Percentiles rank a stretch among this genome's conserved stretches.
phyloP scores from a whole-genome alignment of 1,284 basidiomycete species.

The Takashimella tepidaria region DNA sequence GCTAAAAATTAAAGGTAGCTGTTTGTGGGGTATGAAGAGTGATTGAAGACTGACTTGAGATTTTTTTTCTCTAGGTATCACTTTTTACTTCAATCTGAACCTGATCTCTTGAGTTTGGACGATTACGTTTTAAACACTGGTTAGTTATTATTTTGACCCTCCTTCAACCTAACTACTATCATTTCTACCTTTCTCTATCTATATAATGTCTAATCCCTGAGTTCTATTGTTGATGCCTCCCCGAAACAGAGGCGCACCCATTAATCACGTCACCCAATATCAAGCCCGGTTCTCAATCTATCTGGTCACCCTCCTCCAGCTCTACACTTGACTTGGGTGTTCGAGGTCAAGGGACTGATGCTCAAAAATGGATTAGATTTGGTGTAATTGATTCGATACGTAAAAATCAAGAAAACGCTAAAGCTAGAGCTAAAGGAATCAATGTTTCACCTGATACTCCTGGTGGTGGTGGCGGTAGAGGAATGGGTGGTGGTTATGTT shows the following conservation, averaged over 20 bases:
- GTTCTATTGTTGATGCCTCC: too few species aligned
- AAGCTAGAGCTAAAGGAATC: conserved; percentile 13
- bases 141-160: conserved; percentile 9
- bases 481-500: conserved; percentile 30
- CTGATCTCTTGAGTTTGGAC: conserved; percentile 53
- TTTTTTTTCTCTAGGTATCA: conserved; percentile 40
- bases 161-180: too few species aligned
- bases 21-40: not conserved
- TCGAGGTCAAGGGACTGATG: conserved; percentile 41
- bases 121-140: conserved; percentile 55
- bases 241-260: conserved; percentile 45
- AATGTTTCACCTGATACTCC: conserved; percentile 11
- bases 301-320: conserved; percentile 27
- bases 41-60: conserved; percentile 9
- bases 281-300: conserved; percentile 30
- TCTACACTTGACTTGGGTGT: conserved; percentile 28
- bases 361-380: conserved; percentile 39
- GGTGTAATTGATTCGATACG: conserved; percentile 12
- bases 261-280: conserved; percentile 36
- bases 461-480: conserved; percentile 13
- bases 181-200: not conserved
- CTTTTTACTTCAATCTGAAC: conserved; percentile 52
- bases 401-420: not conserved
- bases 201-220: not conserved
- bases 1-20: not conserved